phyloP scores from a whole-genome alignment of 805 yeast species.

The Ogataea trehaloabstinens region DNA sequence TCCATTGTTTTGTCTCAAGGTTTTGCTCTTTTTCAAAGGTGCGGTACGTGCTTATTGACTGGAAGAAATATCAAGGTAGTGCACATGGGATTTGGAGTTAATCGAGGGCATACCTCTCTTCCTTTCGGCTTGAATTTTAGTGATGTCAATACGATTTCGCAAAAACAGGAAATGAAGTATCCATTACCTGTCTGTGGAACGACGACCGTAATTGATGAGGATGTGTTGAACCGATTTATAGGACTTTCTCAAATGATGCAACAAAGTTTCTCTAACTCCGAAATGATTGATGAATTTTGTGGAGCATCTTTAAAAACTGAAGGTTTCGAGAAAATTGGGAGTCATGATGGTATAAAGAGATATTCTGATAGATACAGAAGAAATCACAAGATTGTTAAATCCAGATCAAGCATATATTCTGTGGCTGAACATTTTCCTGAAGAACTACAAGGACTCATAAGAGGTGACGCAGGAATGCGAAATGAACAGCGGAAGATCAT shows the following conservation, averaged over 20 bases:
- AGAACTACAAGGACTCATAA: constrained; percentile 54
- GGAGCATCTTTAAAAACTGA: constrained; percentile 19
- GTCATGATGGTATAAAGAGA: constrained; percentile 71
- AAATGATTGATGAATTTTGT: constrained; percentile 36
- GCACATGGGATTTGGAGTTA: constrained; percentile 63
- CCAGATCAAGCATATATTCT: constrained; percentile 78
- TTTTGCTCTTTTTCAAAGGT: too few relatives aligned
- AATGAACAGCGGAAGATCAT: neutral
- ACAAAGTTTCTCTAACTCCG: constrained; percentile 69
- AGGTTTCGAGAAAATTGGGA: constrained; percentile 39
- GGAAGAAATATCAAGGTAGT: too few relatives aligned
- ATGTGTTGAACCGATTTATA: constrained; percentile 53
- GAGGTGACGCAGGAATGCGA: neutral
- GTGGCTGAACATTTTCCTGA: constrained; percentile 68
- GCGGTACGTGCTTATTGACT: too few relatives aligned
- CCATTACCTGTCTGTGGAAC: constrained; percentile 67
- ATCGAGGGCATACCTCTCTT: constrained; percentile 42
- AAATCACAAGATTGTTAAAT: constrained; percentile 45
- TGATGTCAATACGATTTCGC: constrained; percentile 47
- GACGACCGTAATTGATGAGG: constrained; percentile 48
- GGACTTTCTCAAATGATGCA: constrained; percentile 50
- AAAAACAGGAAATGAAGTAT: constrained; percentile 34
- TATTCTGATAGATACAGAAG: constrained; percentile 79
- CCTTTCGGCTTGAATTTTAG: constrained; percentile 75
- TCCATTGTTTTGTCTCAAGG: too few relatives aligned